Base-by-base conservation (phyloP, 371 early-diverging fungal species). In the Zopfochytrium polystomum region DNA sequence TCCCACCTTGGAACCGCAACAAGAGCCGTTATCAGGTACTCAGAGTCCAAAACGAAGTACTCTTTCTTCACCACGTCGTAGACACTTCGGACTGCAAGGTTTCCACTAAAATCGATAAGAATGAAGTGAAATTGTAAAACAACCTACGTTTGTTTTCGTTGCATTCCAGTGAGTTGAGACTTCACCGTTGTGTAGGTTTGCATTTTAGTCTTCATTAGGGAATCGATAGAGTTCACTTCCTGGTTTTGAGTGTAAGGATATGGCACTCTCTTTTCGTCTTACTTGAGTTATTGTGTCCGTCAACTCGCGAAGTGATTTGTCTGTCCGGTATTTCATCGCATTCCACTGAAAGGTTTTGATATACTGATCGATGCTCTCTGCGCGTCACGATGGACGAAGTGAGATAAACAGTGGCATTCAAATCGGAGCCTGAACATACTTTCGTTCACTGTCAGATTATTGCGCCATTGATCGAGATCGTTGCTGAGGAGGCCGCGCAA, bases 1-100 rank as follows among this genome's bases (percentile, higher is more conserved):
- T 62, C 80, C 50, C 72, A 88, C 88, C 80, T 90, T 58, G 97
- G 96, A 22, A 98, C 94, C 35, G 96, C 98, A n/a, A 96, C 92
- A 62, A 96, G 77, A 30, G 90, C 68, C 0, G 98, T 96, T 25
- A 83, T 83, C 61, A 98, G 69, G 73, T 91, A 94, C 71, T 96
- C 96, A 5, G 97, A 96, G 64, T 90, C 91, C 44, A 86, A 66
- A 11, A 98, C 85, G 58, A 92, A 88, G 61, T 95, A 86, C 58
- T 91, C 91, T 74, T 90, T 89, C 80, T 86, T 90, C 34, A 96
- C 95, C 47, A 94, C 77, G 32, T 88, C 91, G 60, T 84, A 87
- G 60, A 98, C 76, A 70, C 81, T 85, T 63, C 85, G 78, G 26
- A 95, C 92, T 0, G 95, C 86, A 52, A 96, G 76, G 64, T 95